phyloP scores from a whole-genome alignment of 306 rosid species.

The Calophaca sinica region DNA sequence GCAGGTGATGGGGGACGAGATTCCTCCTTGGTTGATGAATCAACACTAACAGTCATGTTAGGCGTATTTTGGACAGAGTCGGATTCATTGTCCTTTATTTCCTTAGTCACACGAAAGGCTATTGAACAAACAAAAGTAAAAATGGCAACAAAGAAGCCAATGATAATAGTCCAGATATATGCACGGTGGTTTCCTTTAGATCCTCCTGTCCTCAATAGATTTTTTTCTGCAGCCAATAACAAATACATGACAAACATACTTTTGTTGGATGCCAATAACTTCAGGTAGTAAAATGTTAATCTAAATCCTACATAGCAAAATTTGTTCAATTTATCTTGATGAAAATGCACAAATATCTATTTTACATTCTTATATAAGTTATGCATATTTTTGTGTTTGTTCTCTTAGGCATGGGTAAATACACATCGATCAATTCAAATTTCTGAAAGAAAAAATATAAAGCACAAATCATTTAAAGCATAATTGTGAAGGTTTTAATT shows the following conservation, averaged over 20 bases:
- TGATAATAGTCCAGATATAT: conserved; percentile 56
- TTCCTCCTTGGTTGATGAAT: conserved; percentile 56
- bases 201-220: conserved; percentile 42
- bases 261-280: conserved; percentile 28
- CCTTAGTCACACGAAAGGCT: conserved; percentile 46
- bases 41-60: conserved; percentile 31
- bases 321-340: conserved; percentile 15
- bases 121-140: conserved; percentile 53
- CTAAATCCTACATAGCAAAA: conserved; percentile 24
- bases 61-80: conserved; percentile 48
- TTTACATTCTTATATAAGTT: not conserved
- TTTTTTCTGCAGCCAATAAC: conserved; percentile 59
- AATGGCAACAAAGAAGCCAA: conserved; percentile 67
- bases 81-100: conserved; percentile 41
- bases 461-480: not conserved
- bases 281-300: conserved; percentile 27
- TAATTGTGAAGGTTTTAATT: not conserved
- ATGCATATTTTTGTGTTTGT: not conserved
- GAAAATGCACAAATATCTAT: conserved; percentile 1
- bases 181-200: conserved; percentile 47
- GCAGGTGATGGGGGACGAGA: conserved; percentile 70
- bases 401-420: not conserved
- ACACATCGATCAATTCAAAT: not conserved
- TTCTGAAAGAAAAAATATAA: not conserved
- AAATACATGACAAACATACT: conserved; percentile 32